Base-by-base conservation (phyloP, 164 flowering plant species). In the Taxillus chinensis region DNA sequence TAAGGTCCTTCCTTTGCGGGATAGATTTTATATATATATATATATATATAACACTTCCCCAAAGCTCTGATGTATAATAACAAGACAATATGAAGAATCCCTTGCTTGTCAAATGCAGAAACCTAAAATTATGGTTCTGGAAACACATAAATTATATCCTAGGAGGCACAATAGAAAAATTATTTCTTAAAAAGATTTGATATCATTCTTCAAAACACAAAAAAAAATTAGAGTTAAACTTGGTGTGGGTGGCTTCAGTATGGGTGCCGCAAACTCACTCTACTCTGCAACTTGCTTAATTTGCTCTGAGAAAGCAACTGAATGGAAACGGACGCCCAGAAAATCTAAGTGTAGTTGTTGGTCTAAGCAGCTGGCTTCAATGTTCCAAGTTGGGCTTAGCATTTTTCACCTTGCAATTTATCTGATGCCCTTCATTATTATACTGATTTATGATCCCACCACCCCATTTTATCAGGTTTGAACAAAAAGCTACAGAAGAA, bases 351-450 rank as follows among this genome's bases (percentile, higher is more conserved):
- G 77, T 77, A 56, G 79, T 71, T 60, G 70, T 80, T 27, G 83
- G 79, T 48, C 60, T 80, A n/a, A 77, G 83, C 71, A 77, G 83
- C 56, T 80, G 83, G 83, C 83, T 80, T 75, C 83, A 81, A n/a
- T 77, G 83, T 67, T 37, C 83, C 67, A 80, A 71, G 81, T 80
- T 43, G 11, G 76, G n/a, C 38, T 65, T 55, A 60, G 40, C 64
- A 16, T 37, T 7, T 39, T 17, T 14, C 16, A n/a, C 59, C 41
- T 16, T 7, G 7, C 7, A 52, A 52, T 45, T 48, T 39, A 8
- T 42, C 40, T 5, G 0, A 41, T 37, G 41, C 15, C 17, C 46
- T 58, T 17, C 3, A 9, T 77, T 66, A 12, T 46, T 7, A 41
- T 17, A 8, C 7, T 45, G 58, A 8, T 17, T 49, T 51, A 37